These are phyloP conservation scores for Fusarium penzigii DNA, from an alignment of 2,329 filamentous ascomycete species.

Conservation along the genomic window DNA sequence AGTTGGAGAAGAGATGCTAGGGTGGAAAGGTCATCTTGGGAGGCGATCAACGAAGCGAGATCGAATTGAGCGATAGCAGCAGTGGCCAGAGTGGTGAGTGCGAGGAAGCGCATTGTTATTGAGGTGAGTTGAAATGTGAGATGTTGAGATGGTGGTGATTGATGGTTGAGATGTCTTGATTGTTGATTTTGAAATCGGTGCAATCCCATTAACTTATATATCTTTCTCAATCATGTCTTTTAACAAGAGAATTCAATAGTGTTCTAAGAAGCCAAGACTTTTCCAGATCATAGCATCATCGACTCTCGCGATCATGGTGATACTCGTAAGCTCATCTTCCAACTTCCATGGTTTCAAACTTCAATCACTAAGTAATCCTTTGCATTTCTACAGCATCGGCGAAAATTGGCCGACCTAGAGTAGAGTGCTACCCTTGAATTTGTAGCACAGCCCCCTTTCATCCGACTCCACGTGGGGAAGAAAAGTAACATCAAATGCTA, in stretches of 20 bases:
- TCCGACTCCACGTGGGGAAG: constrained; percentile 6
- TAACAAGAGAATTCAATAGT: neutral
- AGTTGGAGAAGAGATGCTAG: constrained; percentile 19
- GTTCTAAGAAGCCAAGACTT: neutral
- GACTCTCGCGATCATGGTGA: neutral
- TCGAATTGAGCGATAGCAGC: constrained; percentile 17
- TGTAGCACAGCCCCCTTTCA: constrained; percentile 5
- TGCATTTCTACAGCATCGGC: constrained; percentile 4
- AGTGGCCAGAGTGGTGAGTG: constrained; percentile 15
- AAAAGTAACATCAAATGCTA: constrained; percentile 18
- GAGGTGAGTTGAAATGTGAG: neutral
- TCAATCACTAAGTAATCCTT: neutral
- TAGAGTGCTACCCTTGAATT: no score
- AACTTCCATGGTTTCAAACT: neutral
- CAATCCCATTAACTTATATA: constrained; percentile 10
- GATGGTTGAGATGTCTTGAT: neutral
- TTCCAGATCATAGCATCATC: constrained; percentile 14
- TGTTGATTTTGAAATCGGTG: constrained; percentile 2
- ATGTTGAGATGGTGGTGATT: neutral
- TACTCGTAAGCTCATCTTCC: neutral
- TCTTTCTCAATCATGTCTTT: constrained; percentile 1
- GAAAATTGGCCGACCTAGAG: constrained; percentile 10
- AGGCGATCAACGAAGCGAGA: constrained; percentile 15
- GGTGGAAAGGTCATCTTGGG: constrained; percentile 19
- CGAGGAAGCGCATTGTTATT: constrained; percentile 14